Evolutionary conservation across 495 filamentous ascomycete genomes (phyloP).

Genomic region (Chaetomium tenue): DNA sequence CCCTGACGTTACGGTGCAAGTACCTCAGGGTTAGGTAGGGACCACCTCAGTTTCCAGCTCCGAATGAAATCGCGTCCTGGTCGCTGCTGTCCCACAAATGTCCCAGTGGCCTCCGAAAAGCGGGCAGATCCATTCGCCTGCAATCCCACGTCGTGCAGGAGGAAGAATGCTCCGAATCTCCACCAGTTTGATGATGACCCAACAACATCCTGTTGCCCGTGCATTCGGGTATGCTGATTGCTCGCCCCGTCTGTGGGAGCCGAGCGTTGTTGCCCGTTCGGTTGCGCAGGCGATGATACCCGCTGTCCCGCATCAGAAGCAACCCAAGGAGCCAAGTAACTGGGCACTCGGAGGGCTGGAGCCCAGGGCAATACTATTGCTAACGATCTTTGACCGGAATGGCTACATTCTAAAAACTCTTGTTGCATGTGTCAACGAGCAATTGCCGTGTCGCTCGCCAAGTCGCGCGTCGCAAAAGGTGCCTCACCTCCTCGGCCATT

Average conservation of each 20-base stretch:
- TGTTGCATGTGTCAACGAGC: background rate
- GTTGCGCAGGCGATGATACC: background rate
- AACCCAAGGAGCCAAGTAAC: background rate
- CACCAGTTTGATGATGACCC: background rate
- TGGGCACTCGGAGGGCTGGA: background rate
- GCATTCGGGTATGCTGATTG: background rate
- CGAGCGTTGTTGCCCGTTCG: background rate
- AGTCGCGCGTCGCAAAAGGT: background rate
- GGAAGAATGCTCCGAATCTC: background rate
- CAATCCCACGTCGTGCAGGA: background rate
- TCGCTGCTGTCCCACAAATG: too few relatives aligned
- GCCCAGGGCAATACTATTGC: slow-evolving; percentile 9
- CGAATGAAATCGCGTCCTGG: too few relatives aligned
- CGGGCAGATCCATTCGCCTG: too few relatives aligned
- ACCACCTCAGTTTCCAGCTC: too few relatives aligned
- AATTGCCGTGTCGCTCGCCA: background rate
- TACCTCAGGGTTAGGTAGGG: too few relatives aligned
- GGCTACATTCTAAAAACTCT: background rate
- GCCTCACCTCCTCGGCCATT: slow-evolving; percentile 3
- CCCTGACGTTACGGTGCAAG: too few relatives aligned
- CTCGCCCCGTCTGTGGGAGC: background rate
- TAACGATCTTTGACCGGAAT: slow-evolving; percentile 3
- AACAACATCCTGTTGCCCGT: background rate
- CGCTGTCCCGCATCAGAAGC: background rate
- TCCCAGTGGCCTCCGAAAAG: too few relatives aligned